Evolutionary conservation across 2,329 filamentous ascomycete species (phyloP), one percentile per base, ranked within the genome.

Genomic region (Venturia aucupariae): DNA sequence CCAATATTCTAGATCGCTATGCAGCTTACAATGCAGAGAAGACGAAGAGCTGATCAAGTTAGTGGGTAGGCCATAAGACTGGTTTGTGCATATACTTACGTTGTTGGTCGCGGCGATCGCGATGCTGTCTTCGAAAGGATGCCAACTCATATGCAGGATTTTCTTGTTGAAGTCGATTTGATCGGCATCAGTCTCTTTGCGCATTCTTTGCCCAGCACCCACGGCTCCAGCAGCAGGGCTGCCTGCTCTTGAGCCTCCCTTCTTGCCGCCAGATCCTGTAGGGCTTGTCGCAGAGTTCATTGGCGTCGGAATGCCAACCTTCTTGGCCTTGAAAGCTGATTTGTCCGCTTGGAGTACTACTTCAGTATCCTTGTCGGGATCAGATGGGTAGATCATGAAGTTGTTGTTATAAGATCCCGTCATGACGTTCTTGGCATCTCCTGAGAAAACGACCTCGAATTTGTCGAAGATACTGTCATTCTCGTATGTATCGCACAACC

Each of bases 151-250:
- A 77, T 99, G 94, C 74, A 99, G 77, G 72, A 99, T 99, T 85
- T 99, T 99, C 85, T 97, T 99, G 84, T 97, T 97, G 79, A 97
- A 99, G 78, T 99, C 94, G 77, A 97, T 97, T 80, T 97, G 93
- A 77, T 99, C 93, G 65, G 94, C 94, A 77, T 99, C 94, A 63
- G 94, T 99, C 81, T 99, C 94, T 80, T 97, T 97, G 73, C 92
- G 88, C 94, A 99, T 97, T 71, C 94, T 86, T 75, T 94, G 91
- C 65, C 91, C 92, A 73, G 92, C 90, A 55, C 88, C 89, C 64
- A 84, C 81, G 38, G 75, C 77, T 62, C 86, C 86, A 61, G 86
- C 87, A 41, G 90, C 90, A 66, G 94, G 93, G 75, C 92, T 97
- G 69, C 88, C 90, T 65, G 92, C 90, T 78, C 94, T 86, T 67